A percentile compares a stretch with the other conserved stretches of the same genome.
These are phyloP conservation scores for Hortiboletus flavorubellus DNA, from an alignment of 768 basidiomycete species.

Conservation along the genomic window DNA sequence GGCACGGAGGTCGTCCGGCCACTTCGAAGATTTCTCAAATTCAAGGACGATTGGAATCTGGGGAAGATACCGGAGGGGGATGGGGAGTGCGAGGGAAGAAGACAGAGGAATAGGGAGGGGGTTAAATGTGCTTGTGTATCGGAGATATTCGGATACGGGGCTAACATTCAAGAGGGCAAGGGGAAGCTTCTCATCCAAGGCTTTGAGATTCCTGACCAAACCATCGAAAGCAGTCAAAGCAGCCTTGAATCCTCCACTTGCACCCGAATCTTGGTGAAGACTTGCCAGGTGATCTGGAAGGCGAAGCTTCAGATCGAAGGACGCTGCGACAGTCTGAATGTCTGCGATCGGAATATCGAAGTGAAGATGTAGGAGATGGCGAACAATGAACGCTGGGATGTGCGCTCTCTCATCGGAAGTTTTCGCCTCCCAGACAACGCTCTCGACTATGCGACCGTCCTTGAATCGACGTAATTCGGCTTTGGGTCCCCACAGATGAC, in stretches of 20 bases:
- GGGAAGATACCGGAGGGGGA: conserved; percentile 61
- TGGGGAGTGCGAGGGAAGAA: conserved; percentile 48
- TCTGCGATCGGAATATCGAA: conserved; percentile 58
- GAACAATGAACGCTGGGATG: conserved; percentile 72
- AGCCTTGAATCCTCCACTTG: conserved; percentile 60
- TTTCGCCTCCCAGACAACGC: conserved; percentile 94
- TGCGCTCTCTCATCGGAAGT: conserved; percentile 75
- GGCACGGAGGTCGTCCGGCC: conserved; percentile 92
- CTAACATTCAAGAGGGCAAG: conserved; percentile 74
- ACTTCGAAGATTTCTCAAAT: conserved; percentile 88
- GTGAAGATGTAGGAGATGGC: conserved; percentile 71
- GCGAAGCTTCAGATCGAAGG: conserved; percentile 56
- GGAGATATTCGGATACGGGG: conserved; percentile 67
- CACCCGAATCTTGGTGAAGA: conserved; percentile 34
- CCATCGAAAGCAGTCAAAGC: conserved; percentile 77
- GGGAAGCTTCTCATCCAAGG: conserved; percentile 67
- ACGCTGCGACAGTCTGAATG: conserved; percentile 55
- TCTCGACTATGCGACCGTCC: conserved; percentile 88
- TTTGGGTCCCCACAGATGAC: conserved; percentile 87
- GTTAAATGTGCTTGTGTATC: conserved; percentile 82
- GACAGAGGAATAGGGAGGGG: conserved; percentile 67
- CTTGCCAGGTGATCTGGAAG: conserved; percentile 54
- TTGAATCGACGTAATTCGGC: conserved; percentile 94
- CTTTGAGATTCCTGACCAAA: conserved; percentile 73
- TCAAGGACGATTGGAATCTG: conserved; percentile 76